Evolutionary conservation across 805 yeast species (phyloP).

Genomic region (Candida glaebosa): DNA sequence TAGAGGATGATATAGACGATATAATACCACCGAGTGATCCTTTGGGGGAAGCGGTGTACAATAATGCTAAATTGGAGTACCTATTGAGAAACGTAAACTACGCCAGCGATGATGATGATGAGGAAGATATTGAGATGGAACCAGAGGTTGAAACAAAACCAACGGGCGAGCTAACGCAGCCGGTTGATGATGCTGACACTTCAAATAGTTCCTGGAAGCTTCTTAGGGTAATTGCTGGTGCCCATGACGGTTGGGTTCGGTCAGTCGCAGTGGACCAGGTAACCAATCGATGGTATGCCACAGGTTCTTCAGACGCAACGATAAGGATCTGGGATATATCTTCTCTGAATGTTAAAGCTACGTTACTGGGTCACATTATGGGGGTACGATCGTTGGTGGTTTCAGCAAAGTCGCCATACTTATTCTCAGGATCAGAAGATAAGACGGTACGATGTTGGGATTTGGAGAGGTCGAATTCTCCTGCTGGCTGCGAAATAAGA

Average conservation of each 20-base stretch:
- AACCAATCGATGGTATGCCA: constrained; percentile 83
- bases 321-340: constrained; percentile 92
- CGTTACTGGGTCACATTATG: constrained; percentile 90
- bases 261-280: constrained; percentile 76
- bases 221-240: constrained; percentile 66
- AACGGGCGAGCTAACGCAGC: not conserved
- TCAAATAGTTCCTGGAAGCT: constrained; percentile 57
- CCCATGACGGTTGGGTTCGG: constrained; percentile 93
- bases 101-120: not conserved
- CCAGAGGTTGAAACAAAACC: constrained; percentile 1
- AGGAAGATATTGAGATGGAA: constrained; percentile 3
- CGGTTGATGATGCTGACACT: constrained; percentile 1
- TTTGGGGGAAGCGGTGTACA: constrained; percentile 31
- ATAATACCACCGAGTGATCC: constrained; percentile 26
- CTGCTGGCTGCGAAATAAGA: constrained; percentile 51
- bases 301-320: constrained; percentile 87
- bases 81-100: constrained; percentile 10
- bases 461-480: constrained; percentile 73
- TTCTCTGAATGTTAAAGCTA: constrained; percentile 59
- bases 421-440: constrained; percentile 92
- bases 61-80: constrained; percentile 23
- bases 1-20: constrained; percentile 7
- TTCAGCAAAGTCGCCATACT: constrained; percentile 75
- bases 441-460: constrained; percentile 95
- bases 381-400: constrained; percentile 74